phyloP scores from a whole-genome alignment of 2,329 filamentous ascomycete species.

The Pleomassaria siparia region DNA sequence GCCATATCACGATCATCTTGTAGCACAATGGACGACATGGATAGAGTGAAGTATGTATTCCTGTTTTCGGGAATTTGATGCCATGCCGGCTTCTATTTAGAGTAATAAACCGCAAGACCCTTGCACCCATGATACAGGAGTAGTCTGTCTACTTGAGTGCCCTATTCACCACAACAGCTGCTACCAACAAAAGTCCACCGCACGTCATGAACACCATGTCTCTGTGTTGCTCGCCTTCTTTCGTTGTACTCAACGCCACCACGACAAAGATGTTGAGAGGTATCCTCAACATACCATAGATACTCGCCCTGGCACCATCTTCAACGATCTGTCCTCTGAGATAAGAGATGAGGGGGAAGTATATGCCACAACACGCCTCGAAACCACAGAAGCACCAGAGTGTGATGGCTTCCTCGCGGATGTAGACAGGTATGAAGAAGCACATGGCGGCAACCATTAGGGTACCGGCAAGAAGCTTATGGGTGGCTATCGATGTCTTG shows the following conservation, averaged over 20 bases:
- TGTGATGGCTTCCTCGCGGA: slow-evolving; percentile 46
- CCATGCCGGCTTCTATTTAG: background rate
- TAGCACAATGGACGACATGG: no score
- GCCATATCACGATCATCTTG: no score
- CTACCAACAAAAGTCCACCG: background rate
- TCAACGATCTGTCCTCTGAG: slow-evolving; percentile 59
- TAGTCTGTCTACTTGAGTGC: background rate
- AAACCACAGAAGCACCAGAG: slow-evolving; percentile 62
- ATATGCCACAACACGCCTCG: slow-evolving; percentile 60
- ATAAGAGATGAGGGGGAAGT: slow-evolving; percentile 59
- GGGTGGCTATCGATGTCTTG: slow-evolving; percentile 13
- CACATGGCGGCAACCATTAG: slow-evolving; percentile 29
- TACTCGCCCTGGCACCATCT: slow-evolving; percentile 55
- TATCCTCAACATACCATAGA: slow-evolving; percentile 61
- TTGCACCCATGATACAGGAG: background rate
- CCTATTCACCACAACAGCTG: background rate
- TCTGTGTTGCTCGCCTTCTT: slow-evolving; percentile 25
- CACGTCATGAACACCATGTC: slow-evolving; percentile 1
- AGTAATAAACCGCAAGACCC: no score
- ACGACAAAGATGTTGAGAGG: slow-evolving; percentile 54
- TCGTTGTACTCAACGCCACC: slow-evolving; percentile 34
- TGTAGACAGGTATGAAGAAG: slow-evolving; percentile 41
- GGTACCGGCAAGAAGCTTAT: slow-evolving; percentile 32
- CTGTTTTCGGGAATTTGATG: no score
- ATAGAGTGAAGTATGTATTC: no score